Evolutionary conservation across 106 monocot species (phyloP), one percentile per base, ranked within the genome.

Genomic region (Iris macrosiphon): DNA sequence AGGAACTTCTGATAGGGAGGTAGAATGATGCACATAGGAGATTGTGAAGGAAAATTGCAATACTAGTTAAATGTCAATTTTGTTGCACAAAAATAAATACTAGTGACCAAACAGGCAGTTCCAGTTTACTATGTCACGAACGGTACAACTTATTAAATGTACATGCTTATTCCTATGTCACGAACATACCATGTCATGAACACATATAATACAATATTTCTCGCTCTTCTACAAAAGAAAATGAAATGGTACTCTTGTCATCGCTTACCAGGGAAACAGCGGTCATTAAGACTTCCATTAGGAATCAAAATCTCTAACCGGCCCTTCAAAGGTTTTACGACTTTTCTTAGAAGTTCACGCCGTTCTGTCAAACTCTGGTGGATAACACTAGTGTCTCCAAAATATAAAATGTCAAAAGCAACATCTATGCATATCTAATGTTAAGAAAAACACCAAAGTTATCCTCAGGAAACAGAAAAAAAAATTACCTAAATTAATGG

Each of bases 331-430:
- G 87, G 80, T 50, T 67, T 83, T 31, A 98, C 77, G 68, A 87
- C 69, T 73, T 80, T 87, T 16, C 28, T 76, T 49, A 98, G 57
- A 38, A 98, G 81, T 8, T 64, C 80, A 57, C 83, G 96, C 9
- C 96, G 79, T 62, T 98, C 96, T 46, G 54, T 63, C 72, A 98
- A 80, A 30, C 77, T 98, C 49, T 91, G 90, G 66, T 98, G 96
- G 52, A 98, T 90, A 62, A 98, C 86, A 77, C 96, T 98, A 43
- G 86, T 87, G 57, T 98, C 96, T 52, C 96, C 87, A 63, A 69
- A 80, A 72, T 98, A 98, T 26, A 98, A 78, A 68, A 98, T 73
- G 64, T 98, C 96, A 75, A 98, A 98, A 65, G 77, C 83, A 80
- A 91, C 70, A 75, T 90, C 96, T 98, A 34, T 17, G 3, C 40